Evolutionary conservation across 1,284 basidiomycete species (phyloP), one percentile per base, ranked within the genome.

Genomic region (Omphalotus olearius): DNA sequence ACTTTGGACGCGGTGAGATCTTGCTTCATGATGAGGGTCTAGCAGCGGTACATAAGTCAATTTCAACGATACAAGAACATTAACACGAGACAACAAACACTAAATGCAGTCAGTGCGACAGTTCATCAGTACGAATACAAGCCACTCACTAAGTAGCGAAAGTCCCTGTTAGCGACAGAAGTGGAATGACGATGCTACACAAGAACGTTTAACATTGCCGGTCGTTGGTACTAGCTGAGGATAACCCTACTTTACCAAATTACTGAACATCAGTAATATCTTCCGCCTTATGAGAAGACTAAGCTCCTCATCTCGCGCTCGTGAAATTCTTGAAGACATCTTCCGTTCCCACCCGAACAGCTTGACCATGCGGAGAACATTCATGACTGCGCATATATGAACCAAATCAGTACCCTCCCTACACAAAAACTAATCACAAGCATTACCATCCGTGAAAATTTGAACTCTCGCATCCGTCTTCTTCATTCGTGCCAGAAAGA

Each of bases 341-440:
- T 77, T 74, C 20, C 66, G 66, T 60, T 83, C 81, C 83, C 83
- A 85, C 6, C 78, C 85, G 56, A 88, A 87, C 59, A 87, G 74
- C 66, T 87, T 87, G 64, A 83, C 69, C 73, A 83, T 82, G 23
- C 81, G 71, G 14, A 78, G 56, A 5, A 76, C 66, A 53, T 66
- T 73, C 68, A 75, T 64, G 9, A 66, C 72, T 75, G 40, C 40
- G 25, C n/a, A n/a, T n/a, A n/a, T n/a, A n/a, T 55, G 47, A 13
- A 46, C 7, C 17, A 48, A n/a, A 54, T 47, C n/a, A 47, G 44
- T 6, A 28, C 23, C n/a, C 23, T 47, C 54, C n/a, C n/a, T n/a
- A n/a, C n/a, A n/a, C 23, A 16, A n/a, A n/a, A 41, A 54, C 30
- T 9, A 33, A 13, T 3, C 2, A 2, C 25, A 18, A 35, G 4